A percentile compares a stretch with the other conserved stretches of the same genome.
Conservation (phyloP, 2,329 filamentous ascomycete species). For the Corynespora cassiicola region DNA sequence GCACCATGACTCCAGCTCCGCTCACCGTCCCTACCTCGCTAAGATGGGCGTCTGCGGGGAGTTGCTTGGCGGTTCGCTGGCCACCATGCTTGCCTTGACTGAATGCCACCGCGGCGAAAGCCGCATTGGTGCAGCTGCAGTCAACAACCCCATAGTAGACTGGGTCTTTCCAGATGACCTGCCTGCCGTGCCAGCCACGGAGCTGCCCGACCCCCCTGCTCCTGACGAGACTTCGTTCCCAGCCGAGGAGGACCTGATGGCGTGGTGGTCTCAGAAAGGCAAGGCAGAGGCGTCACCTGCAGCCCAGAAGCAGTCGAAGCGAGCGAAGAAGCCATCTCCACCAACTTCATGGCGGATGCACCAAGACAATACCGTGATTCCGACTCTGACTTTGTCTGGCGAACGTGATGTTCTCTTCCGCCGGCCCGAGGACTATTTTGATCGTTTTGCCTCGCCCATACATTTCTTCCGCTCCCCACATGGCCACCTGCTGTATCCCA, state of each 20-base stretch:
- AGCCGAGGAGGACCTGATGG: slow-evolving; percentile 34
- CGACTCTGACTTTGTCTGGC: slow-evolving; percentile 33
- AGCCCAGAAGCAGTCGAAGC: slow-evolving; percentile 20
- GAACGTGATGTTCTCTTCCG: slow-evolving; percentile 49
- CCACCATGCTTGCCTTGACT: slow-evolving; percentile 57
- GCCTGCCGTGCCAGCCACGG: slow-evolving; percentile 20
- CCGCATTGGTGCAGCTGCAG: slow-evolving; percentile 52
- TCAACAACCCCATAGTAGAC: slow-evolving; percentile 56
- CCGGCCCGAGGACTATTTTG: slow-evolving; percentile 52
- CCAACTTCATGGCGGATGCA: slow-evolving; percentile 35
- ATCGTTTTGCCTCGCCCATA: slow-evolving; percentile 58
- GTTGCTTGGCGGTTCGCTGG: slow-evolving; percentile 55
- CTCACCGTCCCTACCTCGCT: slow-evolving; percentile 26
- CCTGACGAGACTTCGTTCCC: slow-evolving; percentile 39
- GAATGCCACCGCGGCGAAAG: slow-evolving; percentile 52
- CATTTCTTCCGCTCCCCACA: slow-evolving; percentile 58
- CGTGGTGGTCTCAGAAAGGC: slow-evolving; percentile 14
- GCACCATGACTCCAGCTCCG: slow-evolving; percentile 17
- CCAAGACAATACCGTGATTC: slow-evolving; percentile 32
- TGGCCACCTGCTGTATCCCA: slow-evolving; percentile 31
- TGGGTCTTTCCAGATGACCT: slow-evolving; percentile 52
- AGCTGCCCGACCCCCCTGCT: slow-evolving; percentile 36
- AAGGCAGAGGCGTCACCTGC: slow-evolving; percentile 6
- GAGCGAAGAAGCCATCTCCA: slow-evolving; percentile 22
- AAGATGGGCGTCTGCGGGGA: slow-evolving; percentile 55